Percentiles rank a stretch among this genome's conserved stretches.
Evolutionary conservation across 352 stramenopile species (phyloP).

Genomic region (Globisporangium camurandrum): DNA sequence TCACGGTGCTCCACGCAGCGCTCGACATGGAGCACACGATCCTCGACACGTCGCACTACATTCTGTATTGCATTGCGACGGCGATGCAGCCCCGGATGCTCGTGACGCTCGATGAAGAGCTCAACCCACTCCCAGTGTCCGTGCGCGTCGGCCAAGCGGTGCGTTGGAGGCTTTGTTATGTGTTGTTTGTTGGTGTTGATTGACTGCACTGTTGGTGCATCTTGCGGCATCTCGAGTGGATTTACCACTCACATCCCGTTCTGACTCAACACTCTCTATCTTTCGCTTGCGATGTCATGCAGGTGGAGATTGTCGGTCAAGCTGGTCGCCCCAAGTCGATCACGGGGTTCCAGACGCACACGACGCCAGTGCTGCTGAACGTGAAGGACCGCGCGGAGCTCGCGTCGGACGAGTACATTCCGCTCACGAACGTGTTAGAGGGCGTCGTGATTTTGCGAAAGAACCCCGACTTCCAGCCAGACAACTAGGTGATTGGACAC

Average conservation of each 20-base stretch:
- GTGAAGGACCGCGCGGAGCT: conserved; percentile 97
- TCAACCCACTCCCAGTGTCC: conserved; percentile 94
- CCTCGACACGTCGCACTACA: conserved; percentile 97
- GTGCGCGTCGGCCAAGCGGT: conserved; percentile 98
- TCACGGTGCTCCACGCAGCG: conserved; percentile 94
- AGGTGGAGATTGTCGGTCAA: conserved; percentile 98
- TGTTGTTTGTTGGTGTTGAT: neutral
- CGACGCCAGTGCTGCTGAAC: conserved; percentile 96
- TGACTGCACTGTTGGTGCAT: neutral
- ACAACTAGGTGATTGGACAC: too few species aligned
- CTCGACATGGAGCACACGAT: conserved; percentile 98
- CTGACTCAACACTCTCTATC: too few species aligned
- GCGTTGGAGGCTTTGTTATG: conserved; percentile 17
- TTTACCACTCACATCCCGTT: too few species aligned
- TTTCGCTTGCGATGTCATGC: conserved; percentile 1
- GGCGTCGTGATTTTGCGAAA: conserved; percentile 98
- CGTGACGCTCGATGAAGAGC: conserved; percentile 95
- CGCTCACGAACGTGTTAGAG: conserved; percentile 95
- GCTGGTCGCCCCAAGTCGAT: conserved; percentile 99
- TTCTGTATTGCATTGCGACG: conserved; percentile 97
- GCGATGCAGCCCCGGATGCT: conserved; percentile 99
- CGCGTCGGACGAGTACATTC: conserved; percentile 96
- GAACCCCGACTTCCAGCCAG: conserved; percentile 90
- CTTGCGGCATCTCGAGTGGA: neutral
- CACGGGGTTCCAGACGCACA: conserved; percentile 99